Percentiles rank a stretch among this genome's conserved stretches.
Conservation (phyloP, 495 filamentous ascomycete genomes). For the Neurospora sp. region DNA sequence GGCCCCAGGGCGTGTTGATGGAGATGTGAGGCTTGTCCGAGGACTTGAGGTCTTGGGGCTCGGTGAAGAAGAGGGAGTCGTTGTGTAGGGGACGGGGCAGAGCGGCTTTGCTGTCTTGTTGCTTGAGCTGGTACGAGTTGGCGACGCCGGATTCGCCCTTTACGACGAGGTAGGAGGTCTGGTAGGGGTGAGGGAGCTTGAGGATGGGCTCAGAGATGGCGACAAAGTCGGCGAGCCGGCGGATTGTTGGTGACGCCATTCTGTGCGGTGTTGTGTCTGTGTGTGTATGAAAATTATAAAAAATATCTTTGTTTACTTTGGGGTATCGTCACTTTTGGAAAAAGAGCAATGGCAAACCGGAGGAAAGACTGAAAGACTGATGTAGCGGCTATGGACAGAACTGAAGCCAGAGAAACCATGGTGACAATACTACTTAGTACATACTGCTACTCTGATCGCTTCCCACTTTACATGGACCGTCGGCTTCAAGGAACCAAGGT, state of each 20-base stretch:
- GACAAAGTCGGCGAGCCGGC: constrained; percentile 15
- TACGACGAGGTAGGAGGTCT: constrained; percentile 30
- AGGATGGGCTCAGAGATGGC: constrained; percentile 29
- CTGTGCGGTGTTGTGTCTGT: background rate
- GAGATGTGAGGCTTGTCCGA: constrained; percentile 34
- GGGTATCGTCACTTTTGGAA: background rate
- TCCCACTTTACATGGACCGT: background rate
- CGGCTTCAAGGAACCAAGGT: background rate
- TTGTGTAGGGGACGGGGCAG: constrained; percentile 26
- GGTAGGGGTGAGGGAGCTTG: constrained; percentile 38
- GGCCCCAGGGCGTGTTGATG: constrained; percentile 39
- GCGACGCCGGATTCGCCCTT: constrained; percentile 9
- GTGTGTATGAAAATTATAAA: background rate
- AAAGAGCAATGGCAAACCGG: background rate
- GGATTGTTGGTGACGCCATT: constrained; percentile 15
- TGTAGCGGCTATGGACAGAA: background rate
- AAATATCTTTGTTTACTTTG: background rate
- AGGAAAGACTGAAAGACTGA: background rate
- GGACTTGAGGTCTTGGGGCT: constrained; percentile 34
- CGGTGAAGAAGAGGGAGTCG: constrained; percentile 30
- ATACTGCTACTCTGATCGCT: background rate
- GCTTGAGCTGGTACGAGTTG: constrained; percentile 15
- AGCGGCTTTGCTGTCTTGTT: constrained; percentile 4
- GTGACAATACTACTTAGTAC: background rate
- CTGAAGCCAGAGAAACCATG: background rate